Base-by-base conservation (phyloP, 2,329 filamentous ascomycete species). In the Trichoderma afroharzianum region DNA sequence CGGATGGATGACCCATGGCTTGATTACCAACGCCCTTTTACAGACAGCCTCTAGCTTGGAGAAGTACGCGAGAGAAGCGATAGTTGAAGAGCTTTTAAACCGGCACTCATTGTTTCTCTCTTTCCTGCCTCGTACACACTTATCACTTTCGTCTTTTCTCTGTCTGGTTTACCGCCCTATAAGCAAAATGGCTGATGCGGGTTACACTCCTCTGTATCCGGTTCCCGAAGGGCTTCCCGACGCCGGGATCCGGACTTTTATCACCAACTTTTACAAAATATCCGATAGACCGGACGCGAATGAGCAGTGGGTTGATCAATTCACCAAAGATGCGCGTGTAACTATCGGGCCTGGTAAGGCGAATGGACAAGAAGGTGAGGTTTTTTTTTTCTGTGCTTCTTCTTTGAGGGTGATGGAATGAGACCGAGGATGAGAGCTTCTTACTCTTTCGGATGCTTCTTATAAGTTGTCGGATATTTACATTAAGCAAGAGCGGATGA, bases 241-340 rank as follows among this genome's bases (percentile, higher is more conserved):
- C 24, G 75, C 77, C 32, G 77, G 77, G 71, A 76, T 82, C 57
- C 79, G 77, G 58, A 76, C 76, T 32, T 85, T 86, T 63, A 80
- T 86, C 72, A 79, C 80, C 70, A 77, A 77, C 36, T 87, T 86
- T 75, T 87, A 83, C 76, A 78, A 76, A 4, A 75, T 79, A 14
- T 86, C 85, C 28, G 85, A 86, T 74, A 80, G 80, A 28, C 75
- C 77, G 4, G 79, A 79, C n/a, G 76, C 77, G 72, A 81, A 84
- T 62, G 81, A 83, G 70, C 79, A 82, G 55, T 87, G 85, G 85
- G 76, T 83, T 18, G 76, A 77, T 36, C 81, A 77, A 50, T 87
- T 86, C 75, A 76, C 76, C 2, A 75, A 82, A 4, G 82, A 83
- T 62, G 85, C 84, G n/a, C 74, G 74, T 24, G 76, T 86, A 9